Base-by-base conservation (phyloP, 164 flowering plant genomes). In the Buxus sempervirens region DNA sequence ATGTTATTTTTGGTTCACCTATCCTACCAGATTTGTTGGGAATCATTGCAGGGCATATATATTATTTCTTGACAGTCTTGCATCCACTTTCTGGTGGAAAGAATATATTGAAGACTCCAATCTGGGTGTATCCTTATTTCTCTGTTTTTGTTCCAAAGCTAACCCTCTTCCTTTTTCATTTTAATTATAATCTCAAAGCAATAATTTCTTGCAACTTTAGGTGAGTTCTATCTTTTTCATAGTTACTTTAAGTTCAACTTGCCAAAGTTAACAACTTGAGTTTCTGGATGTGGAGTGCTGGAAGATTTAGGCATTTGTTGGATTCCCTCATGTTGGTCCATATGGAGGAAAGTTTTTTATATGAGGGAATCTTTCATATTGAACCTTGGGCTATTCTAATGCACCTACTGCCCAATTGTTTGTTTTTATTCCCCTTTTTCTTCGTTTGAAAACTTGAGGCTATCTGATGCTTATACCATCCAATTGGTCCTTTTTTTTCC, bases 21-120 rank as follows among this genome's bases (percentile, higher is more conserved):
- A 68, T 87, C 53, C 27, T 80, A 53, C 97, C 96, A 41, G 92
- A 93, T 70, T 82, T 96, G 7, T 60, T 93, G 71, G 99, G 99
- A 26, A 96, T 96, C 68, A 45, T 96, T 27, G 97, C 96, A 9
- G 99, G 99, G 27, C 99, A 96, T 82, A 65, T 96, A 4, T 93
- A 90, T 72, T 96, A 96, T 83, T 96, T 96, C 76, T 75, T 91
- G 69, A 84, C 97, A 0, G 98, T 96, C 63, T 78, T 96, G 81
- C 90, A 91, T 80, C 99, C 99, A 2, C 88, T 90, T 54, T 81
- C 96, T 60, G 87, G 91, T 53, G 99, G 99, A 69, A 90, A 68
- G 80, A 83, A 77, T 74, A 66, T 88, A 18, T 57, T 96, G 76
- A 86, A 76, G 79, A 96, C 99, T 73, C 99, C 99, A 3, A 66